These are phyloP conservation scores for Backusella westeae DNA, from an alignment of 192 early-diverging fungal species.

Conservation along the genomic window DNA sequence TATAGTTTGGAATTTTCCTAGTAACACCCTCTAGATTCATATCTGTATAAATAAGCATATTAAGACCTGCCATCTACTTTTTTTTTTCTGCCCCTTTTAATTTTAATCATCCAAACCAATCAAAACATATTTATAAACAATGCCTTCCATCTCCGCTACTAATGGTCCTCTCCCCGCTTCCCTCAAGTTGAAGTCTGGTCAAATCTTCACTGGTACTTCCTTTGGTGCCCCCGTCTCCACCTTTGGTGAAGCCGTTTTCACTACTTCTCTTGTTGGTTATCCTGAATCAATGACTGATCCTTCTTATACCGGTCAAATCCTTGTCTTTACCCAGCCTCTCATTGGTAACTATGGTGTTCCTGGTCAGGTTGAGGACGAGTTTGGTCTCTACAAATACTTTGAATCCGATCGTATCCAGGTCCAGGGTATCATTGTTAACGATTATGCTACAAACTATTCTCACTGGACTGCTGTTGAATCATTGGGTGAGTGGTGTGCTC, in stretches of 20 bases:
- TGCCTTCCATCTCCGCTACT: slow-evolving; percentile 14
- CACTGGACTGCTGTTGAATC: slow-evolving; percentile 94
- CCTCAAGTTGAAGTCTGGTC: slow-evolving; percentile 78
- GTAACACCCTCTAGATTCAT: background rate
- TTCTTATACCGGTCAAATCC: slow-evolving; percentile 94
- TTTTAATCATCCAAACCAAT: background rate
- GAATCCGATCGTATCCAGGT: slow-evolving; percentile 86
- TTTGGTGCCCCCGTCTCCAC: slow-evolving; percentile 75
- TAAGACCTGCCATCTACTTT: slow-evolving; percentile 2
- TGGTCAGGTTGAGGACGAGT: slow-evolving; percentile 64
- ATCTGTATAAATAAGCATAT: slow-evolving; percentile 6
- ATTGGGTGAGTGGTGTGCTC: slow-evolving; percentile 84
- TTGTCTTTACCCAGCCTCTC: slow-evolving; percentile 95
- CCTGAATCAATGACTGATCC: slow-evolving; percentile 98
- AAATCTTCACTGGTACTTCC: slow-evolving; percentile 79
- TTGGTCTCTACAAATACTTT: slow-evolving; percentile 83
- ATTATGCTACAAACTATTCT: slow-evolving; percentile 88
- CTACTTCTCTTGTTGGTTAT: slow-evolving; percentile 92
- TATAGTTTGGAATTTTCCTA: slow-evolving; percentile 29
- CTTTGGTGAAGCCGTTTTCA: slow-evolving; percentile 94
- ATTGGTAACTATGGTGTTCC: slow-evolving; percentile 98
- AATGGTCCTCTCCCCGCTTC: slow-evolving; percentile 48
- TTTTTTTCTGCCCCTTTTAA: background rate
- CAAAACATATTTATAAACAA: background rate
- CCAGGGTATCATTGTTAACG: slow-evolving; percentile 83